A percentile compares a stretch with the other conserved stretches of the same genome.
Evolutionary conservation across 2,329 filamentous ascomycete species (phyloP).

Genomic region (Ophiocordyceps camponoti-floridani): DNA sequence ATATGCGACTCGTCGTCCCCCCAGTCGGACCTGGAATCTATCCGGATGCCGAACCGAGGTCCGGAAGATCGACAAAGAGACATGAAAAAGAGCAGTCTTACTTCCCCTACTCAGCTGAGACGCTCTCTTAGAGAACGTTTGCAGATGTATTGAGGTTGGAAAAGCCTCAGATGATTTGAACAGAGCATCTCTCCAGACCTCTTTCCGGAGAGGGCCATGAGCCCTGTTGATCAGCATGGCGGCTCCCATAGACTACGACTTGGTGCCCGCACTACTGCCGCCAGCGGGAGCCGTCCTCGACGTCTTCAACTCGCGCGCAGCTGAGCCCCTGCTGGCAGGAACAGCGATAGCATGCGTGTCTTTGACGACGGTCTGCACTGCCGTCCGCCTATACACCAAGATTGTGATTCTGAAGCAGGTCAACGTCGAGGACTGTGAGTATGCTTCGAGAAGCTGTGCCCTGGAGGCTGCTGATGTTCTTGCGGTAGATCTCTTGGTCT

Average conservation of each 20-base stretch:
- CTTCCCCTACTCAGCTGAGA: not conserved
- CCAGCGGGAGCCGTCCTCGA: not conserved
- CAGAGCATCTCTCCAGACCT: too few relatives aligned
- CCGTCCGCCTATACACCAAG: not conserved
- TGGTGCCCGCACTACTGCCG: not conserved
- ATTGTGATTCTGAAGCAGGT: not conserved
- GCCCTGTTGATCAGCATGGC: not conserved
- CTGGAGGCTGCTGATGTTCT: not conserved
- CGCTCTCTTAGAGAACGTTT: too few relatives aligned
- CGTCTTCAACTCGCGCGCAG: not conserved
- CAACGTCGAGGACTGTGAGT: not conserved
- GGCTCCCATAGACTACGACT: not conserved
- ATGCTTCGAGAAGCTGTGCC: not conserved
- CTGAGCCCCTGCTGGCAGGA: not conserved
- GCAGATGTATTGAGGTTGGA: not conserved
- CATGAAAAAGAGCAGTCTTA: not conserved
- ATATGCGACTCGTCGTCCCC: not conserved
- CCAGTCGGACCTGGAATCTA: not conserved
- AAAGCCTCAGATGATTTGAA: too few relatives aligned
- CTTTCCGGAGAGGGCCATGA: too few relatives aligned
- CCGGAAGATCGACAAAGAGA: not conserved
- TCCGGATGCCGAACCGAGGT: not conserved
- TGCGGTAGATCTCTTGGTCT: not conserved
- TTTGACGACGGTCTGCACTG: not conserved
- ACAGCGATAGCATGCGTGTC: not conserved